These are phyloP conservation scores for Starmerella floricola DNA, from an alignment of 805 yeast genomes.

Conservation along the genomic window DNA sequence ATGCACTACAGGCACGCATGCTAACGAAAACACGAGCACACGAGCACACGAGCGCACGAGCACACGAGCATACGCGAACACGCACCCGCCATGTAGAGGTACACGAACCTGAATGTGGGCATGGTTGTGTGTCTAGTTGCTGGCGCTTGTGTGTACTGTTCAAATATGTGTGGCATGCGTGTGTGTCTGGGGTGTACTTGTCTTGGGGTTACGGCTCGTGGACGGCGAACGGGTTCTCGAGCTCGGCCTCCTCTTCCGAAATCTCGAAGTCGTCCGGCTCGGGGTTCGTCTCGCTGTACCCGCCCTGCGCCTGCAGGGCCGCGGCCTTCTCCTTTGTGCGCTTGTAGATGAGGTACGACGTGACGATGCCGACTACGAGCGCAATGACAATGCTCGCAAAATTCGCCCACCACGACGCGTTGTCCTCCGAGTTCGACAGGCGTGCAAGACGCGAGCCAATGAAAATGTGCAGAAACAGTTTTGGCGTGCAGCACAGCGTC, in stretches of 20 bases:
- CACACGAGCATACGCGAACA: neutral
- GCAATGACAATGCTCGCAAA: constrained; percentile 50
- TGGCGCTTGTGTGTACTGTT: no score
- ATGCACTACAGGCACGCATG: no score
- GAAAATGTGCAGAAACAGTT: constrained; percentile 60
- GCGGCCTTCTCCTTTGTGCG: constrained; percentile 32
- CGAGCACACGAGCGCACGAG: no score
- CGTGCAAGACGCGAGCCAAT: constrained; percentile 64
- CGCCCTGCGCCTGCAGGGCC: constrained; percentile 22
- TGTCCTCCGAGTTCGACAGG: constrained; percentile 44
- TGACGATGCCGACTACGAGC: constrained; percentile 38
- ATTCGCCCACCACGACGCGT: constrained; percentile 47
- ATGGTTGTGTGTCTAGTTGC: no score
- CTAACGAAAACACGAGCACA: no score
- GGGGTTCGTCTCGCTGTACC: constrained; percentile 15
- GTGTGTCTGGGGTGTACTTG: no score
- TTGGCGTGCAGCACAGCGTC: constrained; percentile 67
- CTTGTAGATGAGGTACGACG: constrained; percentile 57
- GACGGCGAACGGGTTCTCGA: neutral
- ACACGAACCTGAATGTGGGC: neutral
- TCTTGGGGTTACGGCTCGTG: neutral
- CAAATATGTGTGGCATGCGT: no score
- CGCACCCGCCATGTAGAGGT: neutral
- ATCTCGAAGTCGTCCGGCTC: constrained; percentile 26
- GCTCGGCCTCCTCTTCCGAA: constrained; percentile 18